Percentiles rank a stretch among this genome's conserved stretches.
Conservation (phyloP, 148 eudicot species). For the Persicaria tinctoria region DNA sequence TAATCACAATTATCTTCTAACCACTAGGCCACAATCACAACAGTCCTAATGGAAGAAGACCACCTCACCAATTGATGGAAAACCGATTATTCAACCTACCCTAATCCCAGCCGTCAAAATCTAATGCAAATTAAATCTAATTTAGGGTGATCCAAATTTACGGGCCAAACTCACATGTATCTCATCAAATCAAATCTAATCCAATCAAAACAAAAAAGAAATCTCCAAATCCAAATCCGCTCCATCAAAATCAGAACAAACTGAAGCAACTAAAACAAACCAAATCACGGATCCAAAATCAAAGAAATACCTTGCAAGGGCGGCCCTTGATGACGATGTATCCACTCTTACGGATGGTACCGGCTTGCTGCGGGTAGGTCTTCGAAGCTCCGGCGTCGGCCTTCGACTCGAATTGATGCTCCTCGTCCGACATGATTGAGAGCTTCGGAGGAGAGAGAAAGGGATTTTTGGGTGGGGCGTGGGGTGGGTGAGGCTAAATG, state of each 20-base stretch:
- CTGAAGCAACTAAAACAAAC: background rate
- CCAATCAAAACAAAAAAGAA: too few relatives aligned
- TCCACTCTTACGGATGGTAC: conserved; percentile 38
- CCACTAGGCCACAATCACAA: background rate
- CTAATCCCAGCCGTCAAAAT: background rate
- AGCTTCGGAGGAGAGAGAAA: background rate
- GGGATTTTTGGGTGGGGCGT: background rate
- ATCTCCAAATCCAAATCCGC: too few relatives aligned
- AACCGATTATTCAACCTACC: background rate
- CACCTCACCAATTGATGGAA: background rate
- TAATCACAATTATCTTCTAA: background rate
- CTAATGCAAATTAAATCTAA: background rate
- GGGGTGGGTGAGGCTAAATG: background rate
- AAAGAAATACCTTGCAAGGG: conserved; percentile 40
- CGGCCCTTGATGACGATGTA: conserved; percentile 41
- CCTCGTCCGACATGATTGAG: conserved; percentile 47
- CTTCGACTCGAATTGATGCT: conserved; percentile 48
- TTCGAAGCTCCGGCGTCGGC: conserved; percentile 55
- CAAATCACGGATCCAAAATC: background rate
- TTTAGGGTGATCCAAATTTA: background rate
- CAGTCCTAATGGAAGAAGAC: background rate
- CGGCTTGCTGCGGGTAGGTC: conserved; percentile 53
- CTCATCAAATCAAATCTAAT: background rate
- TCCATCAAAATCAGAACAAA: background rate
- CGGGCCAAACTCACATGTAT: background rate